These are phyloP conservation scores for Tulasnella sp. DNA, from an alignment of 768 basidiomycete genomes.

Conservation along the genomic window DNA sequence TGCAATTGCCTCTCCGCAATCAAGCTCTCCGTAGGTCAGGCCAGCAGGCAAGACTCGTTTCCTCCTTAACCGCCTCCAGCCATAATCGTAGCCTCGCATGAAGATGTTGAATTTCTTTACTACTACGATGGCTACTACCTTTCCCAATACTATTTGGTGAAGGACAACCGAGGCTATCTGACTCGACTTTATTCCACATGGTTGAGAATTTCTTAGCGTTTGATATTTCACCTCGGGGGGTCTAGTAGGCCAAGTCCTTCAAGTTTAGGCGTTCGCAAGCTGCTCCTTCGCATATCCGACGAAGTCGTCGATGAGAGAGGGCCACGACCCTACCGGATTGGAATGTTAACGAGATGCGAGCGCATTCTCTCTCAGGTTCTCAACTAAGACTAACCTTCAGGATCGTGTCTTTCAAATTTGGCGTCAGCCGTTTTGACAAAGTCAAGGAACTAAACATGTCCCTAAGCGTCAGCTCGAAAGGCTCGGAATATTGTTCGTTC, in stretches of 20 bases:
- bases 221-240: neutral
- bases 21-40: conserved; percentile 33
- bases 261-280: neutral
- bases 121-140: too few relatives aligned
- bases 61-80: too few relatives aligned
- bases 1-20: conserved; percentile 54
- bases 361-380: neutral
- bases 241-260: neutral
- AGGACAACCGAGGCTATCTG: too few relatives aligned
- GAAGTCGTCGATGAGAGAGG: conserved; percentile 84
- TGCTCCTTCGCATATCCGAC: conserved; percentile 63
- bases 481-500: neutral
- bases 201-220: too few relatives aligned
- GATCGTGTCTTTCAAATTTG: conserved; percentile 71
- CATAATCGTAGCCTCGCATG: too few relatives aligned
- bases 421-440: conserved; percentile 77
- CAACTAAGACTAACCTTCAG: conserved; percentile 62
- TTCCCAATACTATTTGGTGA: too few relatives aligned
- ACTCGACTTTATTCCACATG: too few relatives aligned
- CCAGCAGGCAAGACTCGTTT: too few relatives aligned
- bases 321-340: conserved; percentile 73
- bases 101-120: too few relatives aligned
- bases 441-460: conserved; percentile 63
- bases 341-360: conserved; percentile 34
- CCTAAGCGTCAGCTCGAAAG: neutral